A percentile compares a stretch with the other conserved stretches of the same genome.
Conservation (phyloP, 2,329 filamentous ascomycete genomes). For the Hymenotorrendiella dingleyae region DNA sequence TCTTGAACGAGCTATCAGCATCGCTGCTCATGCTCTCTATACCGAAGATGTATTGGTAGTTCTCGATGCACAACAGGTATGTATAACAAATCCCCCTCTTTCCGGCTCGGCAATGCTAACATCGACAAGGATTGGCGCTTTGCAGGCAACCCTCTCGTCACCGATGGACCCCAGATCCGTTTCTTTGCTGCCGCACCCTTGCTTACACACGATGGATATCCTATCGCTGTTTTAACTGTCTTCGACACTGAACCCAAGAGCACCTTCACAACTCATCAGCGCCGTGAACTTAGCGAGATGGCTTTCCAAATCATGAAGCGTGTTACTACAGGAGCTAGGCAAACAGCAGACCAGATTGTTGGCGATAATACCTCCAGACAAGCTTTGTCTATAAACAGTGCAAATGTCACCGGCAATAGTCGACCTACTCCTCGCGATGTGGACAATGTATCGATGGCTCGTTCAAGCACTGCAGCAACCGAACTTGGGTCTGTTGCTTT, state of each 20-base stretch:
- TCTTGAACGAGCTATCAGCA: constrained; percentile 28
- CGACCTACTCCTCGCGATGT: no score
- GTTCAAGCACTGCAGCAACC: neutral
- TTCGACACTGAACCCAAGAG: constrained; percentile 24
- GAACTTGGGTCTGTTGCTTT: no score
- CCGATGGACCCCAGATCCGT: constrained; percentile 24
- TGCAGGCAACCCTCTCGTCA: constrained; percentile 28
- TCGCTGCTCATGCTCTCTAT: constrained; percentile 34
- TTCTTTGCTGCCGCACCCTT: constrained; percentile 35
- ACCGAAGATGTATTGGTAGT: constrained; percentile 30
- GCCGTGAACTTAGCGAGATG: constrained; percentile 25
- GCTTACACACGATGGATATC: constrained; percentile 25
- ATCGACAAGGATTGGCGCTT: constrained; percentile 34
- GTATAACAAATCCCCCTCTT: constrained; percentile 8
- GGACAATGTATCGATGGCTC: no score
- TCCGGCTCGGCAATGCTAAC: constrained; percentile 1
- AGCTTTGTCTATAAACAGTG: neutral
- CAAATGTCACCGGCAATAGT: neutral
- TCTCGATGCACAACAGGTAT: constrained; percentile 30
- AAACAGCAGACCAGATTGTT: neutral
- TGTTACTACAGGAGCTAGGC: neutral
- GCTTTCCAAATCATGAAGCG: neutral
- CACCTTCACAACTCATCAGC: constrained; percentile 22
- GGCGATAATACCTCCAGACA: neutral
- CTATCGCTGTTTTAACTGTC: constrained; percentile 30